A percentile compares a stretch with the other conserved stretches of the same genome.
These are phyloP conservation scores for Myrica gale DNA, from an alignment of 306 rosid genomes.

Conservation along the genomic window DNA sequence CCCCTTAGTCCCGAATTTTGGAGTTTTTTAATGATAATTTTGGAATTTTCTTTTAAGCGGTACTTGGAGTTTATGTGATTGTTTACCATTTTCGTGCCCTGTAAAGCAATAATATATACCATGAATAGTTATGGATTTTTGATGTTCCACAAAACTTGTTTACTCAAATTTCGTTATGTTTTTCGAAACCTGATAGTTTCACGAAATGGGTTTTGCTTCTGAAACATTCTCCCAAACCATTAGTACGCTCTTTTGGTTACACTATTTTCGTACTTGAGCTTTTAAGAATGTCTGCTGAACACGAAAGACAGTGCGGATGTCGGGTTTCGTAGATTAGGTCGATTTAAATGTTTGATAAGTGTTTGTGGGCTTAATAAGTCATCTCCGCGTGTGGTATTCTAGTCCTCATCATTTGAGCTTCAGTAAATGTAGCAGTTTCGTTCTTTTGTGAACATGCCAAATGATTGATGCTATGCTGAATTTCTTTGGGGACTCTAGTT, in stretches of 20 bases:
- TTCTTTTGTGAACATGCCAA: neutral
- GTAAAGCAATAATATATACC: neutral
- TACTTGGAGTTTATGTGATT: neutral
- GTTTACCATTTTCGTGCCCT: neutral
- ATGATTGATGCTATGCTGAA: neutral
- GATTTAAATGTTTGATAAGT: neutral
- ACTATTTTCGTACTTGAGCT: neutral
- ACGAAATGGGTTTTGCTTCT: slow-evolving; percentile 1
- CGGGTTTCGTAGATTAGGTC: neutral
- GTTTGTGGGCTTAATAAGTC: neutral
- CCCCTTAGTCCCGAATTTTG: neutral
- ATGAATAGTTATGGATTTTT: neutral
- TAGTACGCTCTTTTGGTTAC: neutral
- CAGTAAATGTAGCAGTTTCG: neutral
- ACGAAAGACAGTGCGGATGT: neutral
- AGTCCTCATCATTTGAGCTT: neutral
- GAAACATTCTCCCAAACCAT: neutral
- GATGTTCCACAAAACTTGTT: neutral
- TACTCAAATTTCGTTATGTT: neutral
- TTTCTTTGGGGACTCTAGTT: neutral
- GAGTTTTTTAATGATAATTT: neutral
- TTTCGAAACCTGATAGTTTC: neutral
- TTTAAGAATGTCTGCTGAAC: neutral
- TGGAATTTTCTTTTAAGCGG: neutral
- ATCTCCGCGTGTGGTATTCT: neutral